These are phyloP conservation scores for Jamesozyma rosinii DNA, from an alignment of 805 yeast genomes.

Conservation along the genomic window DNA sequence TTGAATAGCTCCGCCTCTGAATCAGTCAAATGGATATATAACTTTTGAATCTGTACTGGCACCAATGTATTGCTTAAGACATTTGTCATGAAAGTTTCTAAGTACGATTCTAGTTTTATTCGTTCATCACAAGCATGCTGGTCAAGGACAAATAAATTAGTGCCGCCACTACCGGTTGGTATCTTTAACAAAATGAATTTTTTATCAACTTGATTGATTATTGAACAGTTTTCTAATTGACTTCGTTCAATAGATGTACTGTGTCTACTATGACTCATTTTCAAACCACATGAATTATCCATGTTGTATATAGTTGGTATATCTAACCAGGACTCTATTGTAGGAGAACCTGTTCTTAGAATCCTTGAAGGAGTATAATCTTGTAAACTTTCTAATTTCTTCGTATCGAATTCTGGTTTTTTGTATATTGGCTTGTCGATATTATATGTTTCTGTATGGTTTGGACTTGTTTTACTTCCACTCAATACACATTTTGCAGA, in stretches of 20 bases:
- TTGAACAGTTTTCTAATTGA: constrained; percentile 19
- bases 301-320: neutral
- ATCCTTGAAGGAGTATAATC: neutral
- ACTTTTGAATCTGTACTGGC: constrained; percentile 7
- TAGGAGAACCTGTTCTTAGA: neutral
- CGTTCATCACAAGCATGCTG: constrained; percentile 87
- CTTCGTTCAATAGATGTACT: constrained; percentile 6
- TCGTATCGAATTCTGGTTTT: neutral
- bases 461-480: neutral
- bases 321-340: neutral
- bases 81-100: constrained; percentile 31
- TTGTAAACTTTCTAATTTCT: neutral
- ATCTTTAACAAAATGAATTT: constrained; percentile 50
- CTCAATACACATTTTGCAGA: neutral
- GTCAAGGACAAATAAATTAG: constrained; percentile 42
- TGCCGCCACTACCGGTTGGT: neutral
- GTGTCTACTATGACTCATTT: neutral
- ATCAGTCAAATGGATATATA: constrained; percentile 12
- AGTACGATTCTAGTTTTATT: constrained; percentile 45
- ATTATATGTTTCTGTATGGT: too few relatives aligned
- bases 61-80: constrained; percentile 19
- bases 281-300: neutral
- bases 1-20: constrained; percentile 31
- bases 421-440: neutral
- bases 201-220: constrained; percentile 51